phyloP scores from a whole-genome alignment of 345 rosid genomes.

The Camelina sativa region DNA sequence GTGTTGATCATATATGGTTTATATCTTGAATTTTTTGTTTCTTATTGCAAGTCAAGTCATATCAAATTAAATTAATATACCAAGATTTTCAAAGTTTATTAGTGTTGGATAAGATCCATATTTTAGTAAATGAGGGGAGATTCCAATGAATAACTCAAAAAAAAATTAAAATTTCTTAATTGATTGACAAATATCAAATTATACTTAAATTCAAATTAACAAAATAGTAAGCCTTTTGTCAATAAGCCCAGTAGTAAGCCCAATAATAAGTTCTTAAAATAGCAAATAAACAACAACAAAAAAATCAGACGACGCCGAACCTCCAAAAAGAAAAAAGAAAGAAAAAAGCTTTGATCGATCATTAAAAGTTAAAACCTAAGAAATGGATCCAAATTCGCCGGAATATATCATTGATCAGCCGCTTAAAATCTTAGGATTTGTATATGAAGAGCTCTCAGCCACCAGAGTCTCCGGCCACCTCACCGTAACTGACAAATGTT shows the following conservation, averaged over 20 bases:
- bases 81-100: background rate
- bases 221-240: no score
- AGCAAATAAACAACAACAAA: background rate
- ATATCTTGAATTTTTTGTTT: no score
- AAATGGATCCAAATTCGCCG: conserved; percentile 44
- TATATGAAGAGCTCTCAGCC: conserved; percentile 56
- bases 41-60: no score
- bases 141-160: background rate
- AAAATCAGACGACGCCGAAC: background rate
- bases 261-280: background rate
- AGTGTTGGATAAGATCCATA: background rate
- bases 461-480: conserved; percentile 66
- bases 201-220: no score
- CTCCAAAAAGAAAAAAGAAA: background rate
- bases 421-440: conserved; percentile 59
- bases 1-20: no score
- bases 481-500: conserved; percentile 55
- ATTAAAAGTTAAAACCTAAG: conserved; percentile 19
- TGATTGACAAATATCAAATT: background rate
- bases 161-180: no score
- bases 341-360: background rate
- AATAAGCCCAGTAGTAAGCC: no score
- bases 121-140: background rate
- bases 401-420: conserved; percentile 49
- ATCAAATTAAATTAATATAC: background rate